Percentiles rank a stretch among this genome's conserved stretches.
phyloP scores from a whole-genome alignment of 202 grass and related monocot genomes.

The Bolboschoenoplectus hybrid region DNA sequence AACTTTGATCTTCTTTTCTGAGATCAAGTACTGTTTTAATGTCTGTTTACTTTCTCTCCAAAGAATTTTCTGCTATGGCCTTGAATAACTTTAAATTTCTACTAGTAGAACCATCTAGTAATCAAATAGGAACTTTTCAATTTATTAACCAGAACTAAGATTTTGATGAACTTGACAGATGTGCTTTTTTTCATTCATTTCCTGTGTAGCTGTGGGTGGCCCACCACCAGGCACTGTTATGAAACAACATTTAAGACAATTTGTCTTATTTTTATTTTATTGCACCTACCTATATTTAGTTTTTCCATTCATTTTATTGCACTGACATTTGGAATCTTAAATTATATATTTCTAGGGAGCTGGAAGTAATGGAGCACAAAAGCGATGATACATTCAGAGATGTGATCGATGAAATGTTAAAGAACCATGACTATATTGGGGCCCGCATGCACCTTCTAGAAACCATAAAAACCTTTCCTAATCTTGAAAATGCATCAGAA shows the following conservation, averaged over 20 bases:
- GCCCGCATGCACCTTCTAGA: slow-evolving; percentile 55
- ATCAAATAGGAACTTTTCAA: not conserved
- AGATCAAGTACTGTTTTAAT: not conserved
- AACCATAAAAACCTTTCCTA: slow-evolving; percentile 61
- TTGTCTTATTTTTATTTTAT: not conserved
- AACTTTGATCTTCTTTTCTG: not conserved
- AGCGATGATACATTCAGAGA: slow-evolving; percentile 38
- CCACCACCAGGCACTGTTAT: not conserved
- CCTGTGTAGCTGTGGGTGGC: not conserved
- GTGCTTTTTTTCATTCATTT: not conserved
- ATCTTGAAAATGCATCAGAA: slow-evolving; percentile 55
- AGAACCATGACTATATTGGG: slow-evolving; percentile 52
- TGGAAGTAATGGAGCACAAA: slow-evolving; percentile 29
- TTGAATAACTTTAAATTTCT: not conserved
- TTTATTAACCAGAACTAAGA: not conserved
- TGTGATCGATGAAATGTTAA: slow-evolving; percentile 50
- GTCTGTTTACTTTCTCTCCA: not conserved
- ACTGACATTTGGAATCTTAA: not conserved
- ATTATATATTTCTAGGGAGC: slow-evolving; percentile 22
- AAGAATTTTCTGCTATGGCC: not conserved
- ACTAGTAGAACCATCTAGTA: not conserved
- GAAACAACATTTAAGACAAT: not conserved
- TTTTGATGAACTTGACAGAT: not conserved
- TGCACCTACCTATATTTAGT: not conserved
- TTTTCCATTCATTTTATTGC: not conserved